Percentiles rank a stretch among this genome's conserved stretches.
phyloP scores from a whole-genome alignment of 1,139 yeast genomes.

The Yamadazyma dushanensis region DNA sequence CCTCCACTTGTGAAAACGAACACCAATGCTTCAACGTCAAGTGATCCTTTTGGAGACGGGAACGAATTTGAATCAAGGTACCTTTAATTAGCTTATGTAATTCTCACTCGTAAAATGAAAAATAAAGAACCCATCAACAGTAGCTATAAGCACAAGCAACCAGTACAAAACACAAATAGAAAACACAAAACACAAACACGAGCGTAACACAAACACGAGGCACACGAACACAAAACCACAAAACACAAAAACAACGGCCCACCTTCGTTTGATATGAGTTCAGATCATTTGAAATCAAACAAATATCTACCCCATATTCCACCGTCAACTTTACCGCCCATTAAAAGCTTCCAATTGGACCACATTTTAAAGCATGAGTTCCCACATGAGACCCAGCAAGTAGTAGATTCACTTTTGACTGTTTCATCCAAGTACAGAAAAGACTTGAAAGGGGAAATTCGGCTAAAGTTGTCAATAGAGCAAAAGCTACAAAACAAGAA shows the following conservation, averaged over 20 bases:
- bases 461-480: conserved; percentile 34
- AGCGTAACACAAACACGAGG: not conserved
- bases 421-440: conserved; percentile 39
- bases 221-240: not conserved
- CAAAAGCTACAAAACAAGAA: conserved; percentile 40
- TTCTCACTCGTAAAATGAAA: not conserved
- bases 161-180: too few relatives aligned
- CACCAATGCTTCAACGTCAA: conserved; percentile 25
- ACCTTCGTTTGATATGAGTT: too few relatives aligned
- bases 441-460: conserved; percentile 41
- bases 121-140: not conserved
- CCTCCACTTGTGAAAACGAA: conserved; percentile 15
- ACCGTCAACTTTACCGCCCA: conserved; percentile 27
- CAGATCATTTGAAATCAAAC: too few relatives aligned
- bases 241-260: too few relatives aligned
- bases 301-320: conserved; percentile 2
- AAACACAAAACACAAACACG: too few relatives aligned
- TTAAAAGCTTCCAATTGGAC: conserved; percentile 41
- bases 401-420: conserved; percentile 30
- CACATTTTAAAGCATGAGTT: conserved; percentile 34
- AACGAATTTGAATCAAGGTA: conserved; percentile 35
- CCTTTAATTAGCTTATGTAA: not conserved
- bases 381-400: conserved; percentile 31
- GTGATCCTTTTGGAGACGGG: conserved; percentile 73
- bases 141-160: too few relatives aligned